These are phyloP conservation scores for Schizosaccharomyces cryophilus DNA, from an alignment of 805 yeast species.

Conservation along the genomic window DNA sequence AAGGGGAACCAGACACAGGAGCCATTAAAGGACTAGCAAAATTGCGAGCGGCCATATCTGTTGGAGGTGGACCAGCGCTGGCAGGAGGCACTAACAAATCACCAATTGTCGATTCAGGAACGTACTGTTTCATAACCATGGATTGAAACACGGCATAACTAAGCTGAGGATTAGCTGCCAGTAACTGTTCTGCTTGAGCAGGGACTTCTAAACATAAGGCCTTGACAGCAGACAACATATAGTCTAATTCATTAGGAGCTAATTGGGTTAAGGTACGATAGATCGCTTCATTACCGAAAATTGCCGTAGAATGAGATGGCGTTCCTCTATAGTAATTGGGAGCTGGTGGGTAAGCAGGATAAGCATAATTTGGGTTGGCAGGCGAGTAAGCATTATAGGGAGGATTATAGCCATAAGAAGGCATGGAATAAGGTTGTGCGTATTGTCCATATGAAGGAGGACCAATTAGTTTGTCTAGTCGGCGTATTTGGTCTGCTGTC, in stretches of 20 bases:
- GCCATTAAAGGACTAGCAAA: too few species aligned
- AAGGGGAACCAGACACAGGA: too few species aligned
- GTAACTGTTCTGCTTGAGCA: conserved; percentile 29
- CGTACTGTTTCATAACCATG: conserved; percentile 21
- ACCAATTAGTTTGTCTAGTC: background rate
- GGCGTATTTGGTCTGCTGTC: background rate
- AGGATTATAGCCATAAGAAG: background rate
- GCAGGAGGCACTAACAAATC: background rate
- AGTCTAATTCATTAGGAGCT: conserved; percentile 23
- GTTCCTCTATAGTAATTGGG: conserved; percentile 15
- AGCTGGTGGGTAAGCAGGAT: background rate
- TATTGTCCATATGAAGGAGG: background rate
- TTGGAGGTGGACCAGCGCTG: background rate
- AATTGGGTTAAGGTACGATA: conserved; percentile 23
- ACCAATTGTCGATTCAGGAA: conserved; percentile 1
- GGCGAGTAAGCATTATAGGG: background rate
- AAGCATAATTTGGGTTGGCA: background rate
- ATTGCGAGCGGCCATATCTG: too few species aligned
- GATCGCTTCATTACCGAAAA: conserved; percentile 20
- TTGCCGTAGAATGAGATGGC: conserved; percentile 17
- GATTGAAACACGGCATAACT: conserved; percentile 62
- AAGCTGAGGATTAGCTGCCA: conserved; percentile 60
- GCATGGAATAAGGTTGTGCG: background rate
- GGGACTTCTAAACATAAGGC: conserved; percentile 33
- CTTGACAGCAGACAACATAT: conserved; percentile 32